phyloP scores from a whole-genome alignment of 2,329 filamentous ascomycete genomes.

The Thermoascus crustaceus region DNA sequence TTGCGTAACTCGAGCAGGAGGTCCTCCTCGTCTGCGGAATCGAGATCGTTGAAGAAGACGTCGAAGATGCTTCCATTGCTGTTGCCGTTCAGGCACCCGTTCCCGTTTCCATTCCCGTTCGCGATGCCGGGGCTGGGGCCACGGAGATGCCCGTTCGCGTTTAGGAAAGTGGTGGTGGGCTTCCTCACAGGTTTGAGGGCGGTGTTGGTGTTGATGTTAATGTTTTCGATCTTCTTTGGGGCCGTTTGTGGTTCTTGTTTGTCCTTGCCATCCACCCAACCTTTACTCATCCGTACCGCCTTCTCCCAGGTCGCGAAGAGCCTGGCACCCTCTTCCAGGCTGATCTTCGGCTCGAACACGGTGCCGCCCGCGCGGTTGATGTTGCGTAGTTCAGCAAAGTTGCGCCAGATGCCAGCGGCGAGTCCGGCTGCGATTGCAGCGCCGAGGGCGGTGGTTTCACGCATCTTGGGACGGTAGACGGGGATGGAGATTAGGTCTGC shows the following conservation, averaged over 20 bases:
- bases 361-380: constrained; percentile 64
- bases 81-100: too few relatives aligned
- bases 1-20: constrained; percentile 26
- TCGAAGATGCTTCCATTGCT: too few relatives aligned
- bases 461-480: constrained; percentile 74
- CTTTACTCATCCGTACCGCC: constrained; percentile 66
- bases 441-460: constrained; percentile 77
- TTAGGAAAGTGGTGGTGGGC: too few relatives aligned
- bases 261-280: constrained; percentile 44
- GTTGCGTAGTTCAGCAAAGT: constrained; percentile 62
- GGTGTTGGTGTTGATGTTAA: too few relatives aligned
- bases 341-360: constrained; percentile 60
- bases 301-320: constrained; percentile 63
- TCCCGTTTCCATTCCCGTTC: constrained; percentile 13
- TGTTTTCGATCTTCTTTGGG: too few relatives aligned
- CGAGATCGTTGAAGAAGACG: constrained; percentile 19
- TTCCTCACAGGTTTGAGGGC: constrained; percentile 7
- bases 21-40: constrained; percentile 29
- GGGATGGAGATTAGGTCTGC: constrained; percentile 73
- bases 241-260: constrained; percentile 4
- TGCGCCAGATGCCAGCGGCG: constrained; percentile 67
- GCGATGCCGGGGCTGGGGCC: too few relatives aligned
- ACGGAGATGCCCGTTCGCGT: too few relatives aligned
- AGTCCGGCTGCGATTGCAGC: constrained; percentile 81
- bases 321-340: constrained; percentile 43